A percentile compares a stretch with the other conserved stretches of the same genome.
Evolutionary conservation across 106 monocot species (phyloP).

Genomic region (Iris macrosiphon): DNA sequence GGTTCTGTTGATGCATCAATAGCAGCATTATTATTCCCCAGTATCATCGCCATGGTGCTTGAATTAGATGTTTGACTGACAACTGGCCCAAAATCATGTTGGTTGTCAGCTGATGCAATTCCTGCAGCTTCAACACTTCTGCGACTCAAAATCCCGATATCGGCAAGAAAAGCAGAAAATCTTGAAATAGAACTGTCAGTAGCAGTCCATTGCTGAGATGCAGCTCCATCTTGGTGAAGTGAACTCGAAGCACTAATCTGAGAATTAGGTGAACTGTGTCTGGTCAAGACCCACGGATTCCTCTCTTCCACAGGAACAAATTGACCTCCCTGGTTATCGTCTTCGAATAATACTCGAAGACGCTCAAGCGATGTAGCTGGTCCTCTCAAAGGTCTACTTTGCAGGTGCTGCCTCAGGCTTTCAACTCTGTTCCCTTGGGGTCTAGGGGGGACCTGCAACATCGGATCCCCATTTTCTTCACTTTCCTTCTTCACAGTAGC

Average conservation of each 20-base stretch:
- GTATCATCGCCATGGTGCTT: slow-evolving; percentile 10
- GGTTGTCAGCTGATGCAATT: not conserved
- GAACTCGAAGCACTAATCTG: not conserved
- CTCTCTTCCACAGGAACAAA: not conserved
- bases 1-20: not conserved
- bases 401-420: slow-evolving; percentile 12
- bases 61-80: slow-evolving; percentile 12
- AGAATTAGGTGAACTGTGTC: not conserved
- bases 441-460: slow-evolving; percentile 9
- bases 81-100: not conserved
- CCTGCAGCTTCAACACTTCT: not conserved
- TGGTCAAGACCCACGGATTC: not conserved
- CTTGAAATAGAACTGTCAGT: too few relatives aligned
- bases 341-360: not conserved
- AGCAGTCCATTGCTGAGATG: not conserved
- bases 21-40: not conserved
- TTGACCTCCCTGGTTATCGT: not conserved
- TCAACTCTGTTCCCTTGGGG: slow-evolving; percentile 11
- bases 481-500: not conserved
- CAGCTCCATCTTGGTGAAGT: not conserved
- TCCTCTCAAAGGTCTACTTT: not conserved
- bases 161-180: not conserved
- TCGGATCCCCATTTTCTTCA: slow-evolving; percentile 2
- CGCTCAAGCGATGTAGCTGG: not conserved
- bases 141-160: not conserved